Evolutionary conservation across 2,329 filamentous ascomycete species (phyloP).

Genomic region (Diaporthe destruens): DNA sequence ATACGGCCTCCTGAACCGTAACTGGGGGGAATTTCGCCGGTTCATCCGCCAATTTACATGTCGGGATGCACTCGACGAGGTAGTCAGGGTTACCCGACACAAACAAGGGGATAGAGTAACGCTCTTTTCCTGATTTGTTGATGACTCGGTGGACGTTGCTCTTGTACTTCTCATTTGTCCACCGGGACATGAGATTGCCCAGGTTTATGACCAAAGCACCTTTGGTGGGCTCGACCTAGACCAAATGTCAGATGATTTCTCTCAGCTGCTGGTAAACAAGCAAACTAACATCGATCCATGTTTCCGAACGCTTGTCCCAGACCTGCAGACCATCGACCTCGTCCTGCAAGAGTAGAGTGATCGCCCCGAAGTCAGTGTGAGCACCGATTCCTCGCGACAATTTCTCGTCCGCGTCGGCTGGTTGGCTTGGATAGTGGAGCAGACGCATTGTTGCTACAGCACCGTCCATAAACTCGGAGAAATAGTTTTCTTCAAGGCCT

Average conservation of each 20-base stretch:
- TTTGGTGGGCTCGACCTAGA: constrained; percentile 56
- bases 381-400: constrained; percentile 56
- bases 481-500: constrained; percentile 53
- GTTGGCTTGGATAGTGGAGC: constrained; percentile 60
- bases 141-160: constrained; percentile 68
- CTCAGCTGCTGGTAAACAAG: background rate
- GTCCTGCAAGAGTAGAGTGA: constrained; percentile 67
- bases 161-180: constrained; percentile 66
- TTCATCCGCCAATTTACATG: constrained; percentile 46
- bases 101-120: constrained; percentile 67
- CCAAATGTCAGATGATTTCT: background rate
- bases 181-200: constrained; percentile 60
- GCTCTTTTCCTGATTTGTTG: constrained; percentile 60
- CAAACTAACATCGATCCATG: constrained; percentile 57
- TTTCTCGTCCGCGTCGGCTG: constrained; percentile 50
- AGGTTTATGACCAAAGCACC: constrained; percentile 64
- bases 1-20: constrained; percentile 51
- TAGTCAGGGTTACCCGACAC: constrained; percentile 63
- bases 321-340: constrained; percentile 64
- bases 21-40: constrained; percentile 50
- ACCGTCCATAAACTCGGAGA: constrained; percentile 57
- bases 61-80: constrained; percentile 51
- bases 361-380: constrained; percentile 67
- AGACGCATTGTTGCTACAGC: constrained; percentile 57
- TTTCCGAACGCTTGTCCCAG: constrained; percentile 55